Base-by-base conservation (phyloP, 2,329 filamentous ascomycete species). In the Whalleya microplaca region DNA sequence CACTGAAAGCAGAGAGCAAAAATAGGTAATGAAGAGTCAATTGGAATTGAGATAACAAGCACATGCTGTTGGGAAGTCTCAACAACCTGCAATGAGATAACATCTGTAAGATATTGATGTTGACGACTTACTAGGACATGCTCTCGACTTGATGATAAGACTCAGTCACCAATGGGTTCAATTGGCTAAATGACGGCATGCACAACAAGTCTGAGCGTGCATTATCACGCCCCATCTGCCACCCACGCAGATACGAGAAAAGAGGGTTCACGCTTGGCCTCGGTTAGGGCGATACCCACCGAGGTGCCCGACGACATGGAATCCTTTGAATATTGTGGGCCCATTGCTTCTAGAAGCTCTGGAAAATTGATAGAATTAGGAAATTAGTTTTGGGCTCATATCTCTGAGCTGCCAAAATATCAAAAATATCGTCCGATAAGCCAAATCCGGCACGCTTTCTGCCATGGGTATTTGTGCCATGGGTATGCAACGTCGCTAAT, bases 401-500 rank as follows among this genome's bases (percentile, higher is more conserved):
- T 56, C 53, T 37, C 21, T 23, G 51, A 54, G 45, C 45, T 56
- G 52, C 45, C 43, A 37, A 45, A 56, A 51, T 41, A n/a, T n/a
- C n/a, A n/a, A 37, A 45, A 56, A 51, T 53, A 27, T 46, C 37
- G 48, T 21, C 45, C 52, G 32, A 37, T 16, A 37, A 37, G 52
- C 45, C 43, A 37, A 45, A 56, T 48, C 44, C 47, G 23, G 46
- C 37, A 53, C n/a, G 29, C 51, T 12, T 23, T 16, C 51, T 53
- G 53, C 29, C 51, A 53, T 55, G 41, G 59, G n/a, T n/a, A n/a
- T n/a, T n/a, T n/a, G n/a, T n/a, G n/a, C n/a, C n/a, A n/a, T n/a
- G 47, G 55, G 42, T 46, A 59, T 62, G 56, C 50, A 57, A 62
- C 53, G 27, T 61, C 56, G 59, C 50, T 53, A 54, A 18, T 55